Conservation (phyloP, 2,329 filamentous ascomycete genomes). For the Alternaria sp. region DNA sequence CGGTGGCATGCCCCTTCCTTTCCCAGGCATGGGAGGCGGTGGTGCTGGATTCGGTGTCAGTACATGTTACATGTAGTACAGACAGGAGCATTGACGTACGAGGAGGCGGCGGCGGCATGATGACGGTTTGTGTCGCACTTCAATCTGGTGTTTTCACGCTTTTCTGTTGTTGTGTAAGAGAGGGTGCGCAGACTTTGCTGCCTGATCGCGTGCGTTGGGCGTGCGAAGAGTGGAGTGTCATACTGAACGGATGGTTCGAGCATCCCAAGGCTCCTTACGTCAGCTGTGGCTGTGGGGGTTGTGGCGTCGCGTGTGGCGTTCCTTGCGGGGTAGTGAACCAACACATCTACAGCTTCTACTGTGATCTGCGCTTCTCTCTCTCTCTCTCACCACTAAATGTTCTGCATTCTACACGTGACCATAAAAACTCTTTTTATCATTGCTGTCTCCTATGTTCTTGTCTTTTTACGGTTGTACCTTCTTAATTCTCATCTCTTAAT, state of each 20-base stretch:
- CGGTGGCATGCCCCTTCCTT: conserved; percentile 45
- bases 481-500: too few relatives aligned
- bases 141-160: neutral
- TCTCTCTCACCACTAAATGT: too few relatives aligned
- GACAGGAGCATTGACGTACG: conserved; percentile 4
- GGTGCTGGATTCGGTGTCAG: conserved; percentile 21
- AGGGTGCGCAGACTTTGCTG: conserved; percentile 18
- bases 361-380: too few relatives aligned
- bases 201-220: conserved; percentile 21
- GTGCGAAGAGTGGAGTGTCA: conserved; percentile 25
- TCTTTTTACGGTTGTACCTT: too few relatives aligned
- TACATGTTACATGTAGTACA: conserved; percentile 9
- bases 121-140: conserved; percentile 1
- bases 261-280: conserved; percentile 1
- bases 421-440: too few relatives aligned
- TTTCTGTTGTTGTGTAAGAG: neutral
- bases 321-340: neutral
- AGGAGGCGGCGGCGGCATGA: conserved; percentile 39
- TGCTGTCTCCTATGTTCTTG: too few relatives aligned
- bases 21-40: conserved; percentile 46
- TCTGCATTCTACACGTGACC: too few relatives aligned
- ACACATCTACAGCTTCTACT: too few relatives aligned
- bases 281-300: neutral
- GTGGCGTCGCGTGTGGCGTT: neutral
- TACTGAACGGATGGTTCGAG: conserved; percentile 13